Conservation (phyloP, 116 monocot species). For the Cymodocea nodosa region DNA sequence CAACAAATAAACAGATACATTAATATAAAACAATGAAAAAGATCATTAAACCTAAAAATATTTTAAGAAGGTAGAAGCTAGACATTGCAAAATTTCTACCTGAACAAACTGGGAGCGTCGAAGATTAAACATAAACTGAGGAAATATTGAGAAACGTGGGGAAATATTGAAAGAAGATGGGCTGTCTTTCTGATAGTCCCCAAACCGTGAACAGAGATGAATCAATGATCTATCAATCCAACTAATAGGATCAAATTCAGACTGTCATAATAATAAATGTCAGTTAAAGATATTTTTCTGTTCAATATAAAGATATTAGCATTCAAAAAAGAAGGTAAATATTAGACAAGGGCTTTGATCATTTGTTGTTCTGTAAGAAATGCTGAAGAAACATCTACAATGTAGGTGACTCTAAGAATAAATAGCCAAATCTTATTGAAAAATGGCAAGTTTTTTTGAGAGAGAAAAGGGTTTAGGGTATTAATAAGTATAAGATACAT, state of each 20-base stretch:
- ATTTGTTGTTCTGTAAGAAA: no score
- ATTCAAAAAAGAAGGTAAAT: neutral
- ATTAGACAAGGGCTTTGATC: neutral
- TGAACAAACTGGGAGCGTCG: slow-evolving; percentile 97
- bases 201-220: slow-evolving; percentile 81
- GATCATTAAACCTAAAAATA: neutral
- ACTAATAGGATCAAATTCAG: slow-evolving; percentile 90
- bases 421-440: no score
- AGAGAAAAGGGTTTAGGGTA: no score
- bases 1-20: neutral
- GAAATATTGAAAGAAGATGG: slow-evolving; percentile 88
- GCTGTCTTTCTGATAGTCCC: slow-evolving; percentile 82
- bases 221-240: slow-evolving; percentile 93
- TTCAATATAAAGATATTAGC: no score
- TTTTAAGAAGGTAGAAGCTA: neutral
- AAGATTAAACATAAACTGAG: slow-evolving; percentile 86
- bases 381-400: no score
- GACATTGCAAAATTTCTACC: slow-evolving; percentile 17
- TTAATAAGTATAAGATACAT: no score
- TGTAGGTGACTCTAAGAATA: no score
- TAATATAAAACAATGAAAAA: slow-evolving; percentile 1
- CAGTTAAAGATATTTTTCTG: neutral
- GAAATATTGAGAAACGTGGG: slow-evolving; percentile 84
- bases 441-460: no score
- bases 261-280: slow-evolving; percentile 23